Conservation (phyloP, 441 rosid species). For the Hura crepitans region DNA sequence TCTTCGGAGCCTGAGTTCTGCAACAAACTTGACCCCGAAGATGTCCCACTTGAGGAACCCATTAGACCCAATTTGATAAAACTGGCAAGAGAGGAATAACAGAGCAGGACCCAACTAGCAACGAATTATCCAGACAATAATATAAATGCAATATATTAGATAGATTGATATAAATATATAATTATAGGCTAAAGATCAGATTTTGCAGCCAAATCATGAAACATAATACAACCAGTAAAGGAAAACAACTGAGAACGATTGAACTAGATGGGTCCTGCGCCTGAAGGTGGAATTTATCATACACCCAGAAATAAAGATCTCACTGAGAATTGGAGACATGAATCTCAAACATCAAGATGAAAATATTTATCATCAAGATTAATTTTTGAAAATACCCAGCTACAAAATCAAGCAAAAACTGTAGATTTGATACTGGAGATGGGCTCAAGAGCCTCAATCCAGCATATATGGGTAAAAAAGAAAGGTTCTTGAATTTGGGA, state of each 20-base stretch:
- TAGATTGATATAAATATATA: background rate
- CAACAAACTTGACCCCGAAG: conserved; percentile 43
- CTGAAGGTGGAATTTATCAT: conserved; percentile 75
- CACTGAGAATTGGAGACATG: conserved; percentile 95
- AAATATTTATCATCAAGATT: conserved; percentile 44
- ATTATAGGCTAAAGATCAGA: conserved; percentile 20
- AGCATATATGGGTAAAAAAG: background rate
- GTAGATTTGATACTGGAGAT: conserved; percentile 1
- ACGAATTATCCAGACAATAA: background rate
- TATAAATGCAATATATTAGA: background rate
- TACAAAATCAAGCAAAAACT: background rate
- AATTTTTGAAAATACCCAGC: background rate
- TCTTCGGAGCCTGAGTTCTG: conserved; percentile 71
- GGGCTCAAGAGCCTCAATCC: conserved; percentile 14
- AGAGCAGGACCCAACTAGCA: conserved; percentile 45
- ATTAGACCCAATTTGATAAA: conserved; percentile 1
- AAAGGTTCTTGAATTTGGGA: background rate
- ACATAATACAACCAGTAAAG: conserved; percentile 93
- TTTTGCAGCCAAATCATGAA: conserved; percentile 43
- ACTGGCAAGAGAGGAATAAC: conserved; percentile 16
- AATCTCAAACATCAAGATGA: conserved; percentile 78
- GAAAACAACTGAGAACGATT: conserved; percentile 93
- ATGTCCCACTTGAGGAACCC: conserved; percentile 57
- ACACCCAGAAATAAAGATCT: conserved; percentile 64
- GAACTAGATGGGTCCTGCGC: conserved; percentile 96